Evolutionary conservation across 2,329 filamentous ascomycete species (phyloP), one percentile per base, ranked within the genome.

Genomic region (Rhinocladiella mackenziei): DNA sequence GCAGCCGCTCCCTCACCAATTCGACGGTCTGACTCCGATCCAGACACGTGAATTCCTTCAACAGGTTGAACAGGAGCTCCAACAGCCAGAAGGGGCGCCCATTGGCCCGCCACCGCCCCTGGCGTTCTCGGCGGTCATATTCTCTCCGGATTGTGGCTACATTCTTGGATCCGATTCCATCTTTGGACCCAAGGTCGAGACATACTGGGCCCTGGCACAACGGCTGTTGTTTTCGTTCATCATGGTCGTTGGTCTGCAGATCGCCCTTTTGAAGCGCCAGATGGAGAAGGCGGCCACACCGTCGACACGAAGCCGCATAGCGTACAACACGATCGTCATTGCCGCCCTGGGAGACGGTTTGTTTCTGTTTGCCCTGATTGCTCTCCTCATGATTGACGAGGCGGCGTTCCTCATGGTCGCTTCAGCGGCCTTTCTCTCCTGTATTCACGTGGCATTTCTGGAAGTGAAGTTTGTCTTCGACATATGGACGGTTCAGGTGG

Each of bases 141-240:
- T 82, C 58, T 83, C 79, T 11, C 80, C 80, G 2, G 80, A 83
- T 56, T 83, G 80, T 60, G 79, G 79, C n/a, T 81, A 80, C 51
- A 68, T 81, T 20, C 68, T 83, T 11, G 74, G 81, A 56, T 79
- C 77, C 4, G 78, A 79, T 60, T 37, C 48, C 3, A 32, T 56
- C 11, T 53, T 40, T 26, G 80, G 80, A 1, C 71, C 72, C 8
- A 83, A 83, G 56, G 62, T 71, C 4, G 78, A 83, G 58, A 68
- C 74, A 17, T 75, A 72, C 53, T 56, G 51, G 46, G 38, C 32
- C 11, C 50, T 58, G 1, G 51, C 48, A 10, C 67, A 71, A 48
- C 74, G 65, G 56, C 69, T 66, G 50, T 71, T 74, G 0, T 69
- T 75, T 43, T 69, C 72, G 31, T 69, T 76, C 46, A 67, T 80